These are phyloP conservation scores for Sarcodon sp. DNA, from an alignment of 768 basidiomycete genomes.

Conservation along the genomic window DNA sequence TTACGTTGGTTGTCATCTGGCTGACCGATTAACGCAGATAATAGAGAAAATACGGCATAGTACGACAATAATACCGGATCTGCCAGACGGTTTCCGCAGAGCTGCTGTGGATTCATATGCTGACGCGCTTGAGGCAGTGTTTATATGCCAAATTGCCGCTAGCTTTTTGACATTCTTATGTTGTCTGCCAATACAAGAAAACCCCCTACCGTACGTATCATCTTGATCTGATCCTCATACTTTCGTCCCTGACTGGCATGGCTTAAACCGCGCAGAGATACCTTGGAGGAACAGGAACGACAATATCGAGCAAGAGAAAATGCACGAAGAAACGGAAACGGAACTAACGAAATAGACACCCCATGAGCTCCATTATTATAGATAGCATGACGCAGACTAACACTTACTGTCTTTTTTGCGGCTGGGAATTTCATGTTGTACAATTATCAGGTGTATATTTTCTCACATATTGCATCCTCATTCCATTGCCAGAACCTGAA, in stretches of 20 bases:
- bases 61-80: slow-evolving; percentile 54
- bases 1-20: background rate
- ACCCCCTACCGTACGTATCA: slow-evolving; percentile 35
- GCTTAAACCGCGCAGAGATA: slow-evolving; percentile 29
- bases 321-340: slow-evolving; percentile 1
- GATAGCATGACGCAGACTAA: background rate
- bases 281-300: slow-evolving; percentile 48
- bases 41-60: slow-evolving; percentile 70
- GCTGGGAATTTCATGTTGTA: background rate
- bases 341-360: background rate
- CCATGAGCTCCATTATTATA: background rate
- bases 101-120: slow-evolving; percentile 71
- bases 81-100: slow-evolving; percentile 39
- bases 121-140: slow-evolving; percentile 68
- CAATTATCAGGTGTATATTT: background rate
- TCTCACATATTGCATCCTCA: background rate
- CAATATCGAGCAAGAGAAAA: slow-evolving; percentile 32
- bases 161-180: slow-evolving; percentile 56
- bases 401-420: background rate
- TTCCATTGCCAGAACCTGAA: background rate
- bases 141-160: slow-evolving; percentile 64
- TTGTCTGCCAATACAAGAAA: slow-evolving; percentile 68
- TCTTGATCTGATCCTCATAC: background rate
- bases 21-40: slow-evolving; percentile 29
- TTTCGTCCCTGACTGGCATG: background rate